Percentiles rank a stretch among this genome's conserved stretches.
Evolutionary conservation across 164 flowering plant genomes (phyloP).

Genomic region (Berberis thunbergii): DNA sequence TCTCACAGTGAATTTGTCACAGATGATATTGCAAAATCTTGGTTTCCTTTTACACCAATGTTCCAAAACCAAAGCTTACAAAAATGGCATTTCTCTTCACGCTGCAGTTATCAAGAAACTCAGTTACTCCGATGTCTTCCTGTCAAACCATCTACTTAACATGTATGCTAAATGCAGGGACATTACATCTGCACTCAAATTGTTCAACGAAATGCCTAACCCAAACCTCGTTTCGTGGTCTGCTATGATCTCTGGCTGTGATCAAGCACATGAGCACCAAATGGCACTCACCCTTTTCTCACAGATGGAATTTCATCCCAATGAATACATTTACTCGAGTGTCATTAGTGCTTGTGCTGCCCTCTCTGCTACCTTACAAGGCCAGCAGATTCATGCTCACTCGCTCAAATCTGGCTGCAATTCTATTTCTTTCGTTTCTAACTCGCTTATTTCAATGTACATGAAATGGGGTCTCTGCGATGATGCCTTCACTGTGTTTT

Average conservation of each 20-base stretch:
- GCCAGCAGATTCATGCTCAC: conserved; percentile 53
- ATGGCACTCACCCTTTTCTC: conserved; percentile 39
- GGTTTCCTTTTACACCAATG: conserved; percentile 39
- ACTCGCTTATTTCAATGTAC: conserved; percentile 63
- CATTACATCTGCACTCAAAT: conserved; percentile 24
- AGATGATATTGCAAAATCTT: conserved; percentile 33
- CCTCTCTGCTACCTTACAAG: conserved; percentile 21
- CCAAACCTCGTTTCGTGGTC: conserved; percentile 73
- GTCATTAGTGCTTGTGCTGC: conserved; percentile 49
- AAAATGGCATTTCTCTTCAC: conserved; percentile 42
- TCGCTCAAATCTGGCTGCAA: conserved; percentile 35
- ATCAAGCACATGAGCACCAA: conserved; percentile 32
- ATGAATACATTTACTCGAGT: conserved; percentile 52
- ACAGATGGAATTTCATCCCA: conserved; percentile 33
- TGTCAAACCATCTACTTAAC: conserved; percentile 57
- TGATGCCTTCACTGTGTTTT: conserved; percentile 38
- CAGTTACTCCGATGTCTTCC: conserved; percentile 19
- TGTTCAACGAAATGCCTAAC: conserved; percentile 58
- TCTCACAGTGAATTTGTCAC: too few relatives aligned
- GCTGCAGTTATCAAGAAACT: conserved; percentile 42
- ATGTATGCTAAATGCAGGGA: conserved; percentile 58
- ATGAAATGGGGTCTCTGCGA: conserved; percentile 36
- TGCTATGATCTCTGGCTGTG: conserved; percentile 64
- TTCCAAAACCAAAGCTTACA: conserved; percentile 32
- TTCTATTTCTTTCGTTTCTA: conserved; percentile 43